Percentiles rank a stretch among this genome's conserved stretches.
Evolutionary conservation across 2,329 filamentous ascomycete genomes (phyloP).

Genomic region (Claviceps arundinis): DNA sequence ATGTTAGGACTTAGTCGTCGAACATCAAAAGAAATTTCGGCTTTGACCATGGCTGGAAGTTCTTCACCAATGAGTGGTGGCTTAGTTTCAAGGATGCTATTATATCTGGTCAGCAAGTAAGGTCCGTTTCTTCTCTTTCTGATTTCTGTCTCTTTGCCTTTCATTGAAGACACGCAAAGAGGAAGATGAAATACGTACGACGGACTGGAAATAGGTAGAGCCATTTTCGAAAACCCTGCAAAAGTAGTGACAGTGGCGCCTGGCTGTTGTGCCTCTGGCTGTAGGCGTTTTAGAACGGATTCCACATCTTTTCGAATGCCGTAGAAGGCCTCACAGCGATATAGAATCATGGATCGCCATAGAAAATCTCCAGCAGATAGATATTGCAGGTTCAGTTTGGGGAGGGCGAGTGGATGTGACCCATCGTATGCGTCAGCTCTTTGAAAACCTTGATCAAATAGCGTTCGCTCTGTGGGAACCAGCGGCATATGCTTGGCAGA

Average conservation of each 20-base stretch:
- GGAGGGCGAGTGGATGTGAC: conserved; percentile 73
- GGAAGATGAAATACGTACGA: conserved; percentile 28
- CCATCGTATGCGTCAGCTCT: conserved; percentile 82
- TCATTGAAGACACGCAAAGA: not conserved
- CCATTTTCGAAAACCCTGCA: conserved; percentile 82
- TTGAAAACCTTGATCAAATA: conserved; percentile 69
- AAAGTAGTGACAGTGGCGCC: conserved; percentile 59
- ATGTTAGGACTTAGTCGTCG: conserved; percentile 63
- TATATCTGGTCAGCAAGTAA: not conserved
- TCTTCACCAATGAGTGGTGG: conserved; percentile 73
- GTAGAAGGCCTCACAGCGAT: conserved; percentile 85
- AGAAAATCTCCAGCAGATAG: conserved; percentile 89
- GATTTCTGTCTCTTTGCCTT: not conserved
- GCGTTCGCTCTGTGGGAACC: conserved; percentile 67
- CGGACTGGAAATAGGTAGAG: conserved; percentile 71
- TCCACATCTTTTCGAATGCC: conserved; percentile 87
- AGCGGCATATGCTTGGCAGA: conserved; percentile 55
- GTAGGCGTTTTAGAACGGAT: conserved; percentile 63
- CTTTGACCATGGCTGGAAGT: conserved; percentile 70
- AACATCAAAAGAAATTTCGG: conserved; percentile 76
- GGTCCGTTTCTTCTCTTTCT: not conserved
- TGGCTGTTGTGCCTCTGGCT: conserved; percentile 50
- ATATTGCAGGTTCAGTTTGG: conserved; percentile 92
- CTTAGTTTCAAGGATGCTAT: conserved; percentile 65
- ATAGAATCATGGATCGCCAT: conserved; percentile 86